Evolutionary conservation across 2,329 filamentous ascomycete genomes (phyloP).

Genomic region (Apiospora malaysiana): DNA sequence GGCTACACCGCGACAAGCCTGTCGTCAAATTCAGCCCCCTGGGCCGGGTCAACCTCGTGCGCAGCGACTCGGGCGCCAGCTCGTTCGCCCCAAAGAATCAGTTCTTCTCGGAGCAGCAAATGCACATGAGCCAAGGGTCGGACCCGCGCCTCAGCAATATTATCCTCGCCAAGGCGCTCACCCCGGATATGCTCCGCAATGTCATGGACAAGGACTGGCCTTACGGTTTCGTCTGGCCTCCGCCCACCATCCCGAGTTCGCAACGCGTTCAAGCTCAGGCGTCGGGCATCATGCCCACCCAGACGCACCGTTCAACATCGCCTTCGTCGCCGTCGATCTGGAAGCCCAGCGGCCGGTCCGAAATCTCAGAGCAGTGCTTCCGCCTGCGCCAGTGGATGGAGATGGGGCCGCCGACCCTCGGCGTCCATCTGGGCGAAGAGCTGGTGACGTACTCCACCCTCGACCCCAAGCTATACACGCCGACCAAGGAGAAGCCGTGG

Average conservation of each 20-base stretch:
- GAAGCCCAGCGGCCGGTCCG: slow-evolving; percentile 50
- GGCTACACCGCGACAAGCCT: slow-evolving; percentile 76
- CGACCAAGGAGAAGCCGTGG: slow-evolving; percentile 80
- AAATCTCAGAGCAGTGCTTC: slow-evolving; percentile 75
- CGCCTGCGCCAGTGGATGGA: slow-evolving; percentile 79
- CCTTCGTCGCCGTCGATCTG: slow-evolving; percentile 34
- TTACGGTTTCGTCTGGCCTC: slow-evolving; percentile 75
- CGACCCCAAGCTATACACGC: slow-evolving; percentile 76
- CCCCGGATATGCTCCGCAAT: slow-evolving; percentile 43
- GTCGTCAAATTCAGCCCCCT: slow-evolving; percentile 61
- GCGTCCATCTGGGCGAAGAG: slow-evolving; percentile 59
- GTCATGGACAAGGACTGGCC: slow-evolving; percentile 42
- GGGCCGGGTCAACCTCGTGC: slow-evolving; percentile 33
- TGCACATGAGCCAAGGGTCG: slow-evolving; percentile 53
- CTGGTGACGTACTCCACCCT: slow-evolving; percentile 73
- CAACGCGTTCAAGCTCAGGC: slow-evolving; percentile 54
- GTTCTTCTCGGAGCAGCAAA: slow-evolving; percentile 58
- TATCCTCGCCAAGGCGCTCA: slow-evolving; percentile 63
- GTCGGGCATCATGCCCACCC: slow-evolving; percentile 30
- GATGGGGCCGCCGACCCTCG: slow-evolving; percentile 53
- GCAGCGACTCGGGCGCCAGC: slow-evolving; percentile 25
- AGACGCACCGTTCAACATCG: slow-evolving; percentile 28
- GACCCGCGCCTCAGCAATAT: slow-evolving; percentile 70
- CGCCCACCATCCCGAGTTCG: slow-evolving; percentile 68
- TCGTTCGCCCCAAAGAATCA: slow-evolving; percentile 33